These are phyloP conservation scores for Scalesia atractyloides DNA, from an alignment of 129 eudicot species.

Conservation along the genomic window DNA sequence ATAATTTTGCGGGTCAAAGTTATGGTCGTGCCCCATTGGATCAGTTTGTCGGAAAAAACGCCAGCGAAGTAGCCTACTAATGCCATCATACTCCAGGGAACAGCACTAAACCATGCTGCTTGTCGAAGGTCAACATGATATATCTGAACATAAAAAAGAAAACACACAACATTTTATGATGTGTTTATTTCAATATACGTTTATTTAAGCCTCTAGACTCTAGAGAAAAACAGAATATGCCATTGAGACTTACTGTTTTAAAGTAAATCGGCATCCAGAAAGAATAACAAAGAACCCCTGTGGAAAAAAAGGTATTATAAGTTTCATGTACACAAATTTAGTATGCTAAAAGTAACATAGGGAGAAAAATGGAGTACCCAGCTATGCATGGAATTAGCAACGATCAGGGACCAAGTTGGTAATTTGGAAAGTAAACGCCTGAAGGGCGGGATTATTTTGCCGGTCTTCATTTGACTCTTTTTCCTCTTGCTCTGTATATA, in stretches of 20 bases:
- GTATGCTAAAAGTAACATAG: constrained; percentile 16
- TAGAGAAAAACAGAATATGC: neutral
- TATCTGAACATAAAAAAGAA: constrained; percentile 68
- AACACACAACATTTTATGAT: constrained; percentile 12
- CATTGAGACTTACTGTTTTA: constrained; percentile 56
- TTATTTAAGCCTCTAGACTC: too few relatives aligned
- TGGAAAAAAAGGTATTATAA: constrained; percentile 20
- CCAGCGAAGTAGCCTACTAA: constrained; percentile 89
- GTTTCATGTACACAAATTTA: neutral
- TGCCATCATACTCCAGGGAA: constrained; percentile 99
- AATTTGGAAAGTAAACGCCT: constrained; percentile 80
- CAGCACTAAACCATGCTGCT: constrained; percentile 99
- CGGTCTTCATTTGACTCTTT: constrained; percentile 37
- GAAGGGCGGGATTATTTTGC: constrained; percentile 84
- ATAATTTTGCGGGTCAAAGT: constrained; percentile 87
- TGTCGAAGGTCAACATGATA: constrained; percentile 93
- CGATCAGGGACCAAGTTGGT: constrained; percentile 95
- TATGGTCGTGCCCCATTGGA: constrained; percentile 68
- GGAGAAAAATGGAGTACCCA: constrained; percentile 60
- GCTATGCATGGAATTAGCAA: constrained; percentile 98
- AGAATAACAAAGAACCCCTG: constrained; percentile 98
- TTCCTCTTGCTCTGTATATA: constrained; percentile 60
- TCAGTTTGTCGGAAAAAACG: constrained; percentile 75
- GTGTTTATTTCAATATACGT: neutral
- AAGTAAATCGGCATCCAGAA: constrained; percentile 99